Evolutionary conservation across 768 basidiomycete species (phyloP).

Genomic region (Suillus placidus): DNA sequence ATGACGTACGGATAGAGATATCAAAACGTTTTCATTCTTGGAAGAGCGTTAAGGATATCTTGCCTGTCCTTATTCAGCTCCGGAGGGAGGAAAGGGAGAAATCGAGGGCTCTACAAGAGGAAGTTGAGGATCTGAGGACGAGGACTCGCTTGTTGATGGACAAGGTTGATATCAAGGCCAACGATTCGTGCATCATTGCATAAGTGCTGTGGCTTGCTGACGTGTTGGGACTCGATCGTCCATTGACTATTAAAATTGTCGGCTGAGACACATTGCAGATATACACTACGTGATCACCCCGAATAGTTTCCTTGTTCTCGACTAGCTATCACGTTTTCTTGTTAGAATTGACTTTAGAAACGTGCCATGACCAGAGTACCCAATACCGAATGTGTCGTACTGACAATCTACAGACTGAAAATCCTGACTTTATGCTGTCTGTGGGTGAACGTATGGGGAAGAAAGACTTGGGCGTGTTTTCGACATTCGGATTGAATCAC

Average conservation of each 20-base stretch:
- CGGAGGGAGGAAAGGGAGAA: constrained; percentile 48
- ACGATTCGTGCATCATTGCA: constrained; percentile 33
- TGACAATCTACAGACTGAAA: neutral
- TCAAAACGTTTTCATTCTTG: constrained; percentile 39
- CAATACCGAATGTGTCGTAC: neutral
- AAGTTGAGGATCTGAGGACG: constrained; percentile 54
- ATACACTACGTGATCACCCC: neutral
- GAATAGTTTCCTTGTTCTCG: neutral
- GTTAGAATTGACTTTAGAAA: neutral
- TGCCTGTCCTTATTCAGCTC: constrained; percentile 48
- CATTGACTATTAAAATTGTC: neutral
- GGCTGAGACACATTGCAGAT: neutral
- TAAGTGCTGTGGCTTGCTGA: constrained; percentile 17
- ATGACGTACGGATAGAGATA: constrained; percentile 8
- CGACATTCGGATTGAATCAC: neutral
- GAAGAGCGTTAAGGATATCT: constrained; percentile 42
- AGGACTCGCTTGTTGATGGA: constrained; percentile 49
- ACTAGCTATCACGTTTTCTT: neutral
- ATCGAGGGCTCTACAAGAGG: constrained; percentile 40
- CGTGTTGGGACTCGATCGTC: neutral
- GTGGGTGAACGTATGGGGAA: neutral
- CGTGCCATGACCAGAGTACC: neutral
- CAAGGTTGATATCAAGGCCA: constrained; percentile 19
- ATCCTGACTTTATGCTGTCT: too few species aligned
- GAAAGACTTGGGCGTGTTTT: neutral